Base-by-base conservation (phyloP, 441 rosid genomes). In the Kokia cookei region DNA sequence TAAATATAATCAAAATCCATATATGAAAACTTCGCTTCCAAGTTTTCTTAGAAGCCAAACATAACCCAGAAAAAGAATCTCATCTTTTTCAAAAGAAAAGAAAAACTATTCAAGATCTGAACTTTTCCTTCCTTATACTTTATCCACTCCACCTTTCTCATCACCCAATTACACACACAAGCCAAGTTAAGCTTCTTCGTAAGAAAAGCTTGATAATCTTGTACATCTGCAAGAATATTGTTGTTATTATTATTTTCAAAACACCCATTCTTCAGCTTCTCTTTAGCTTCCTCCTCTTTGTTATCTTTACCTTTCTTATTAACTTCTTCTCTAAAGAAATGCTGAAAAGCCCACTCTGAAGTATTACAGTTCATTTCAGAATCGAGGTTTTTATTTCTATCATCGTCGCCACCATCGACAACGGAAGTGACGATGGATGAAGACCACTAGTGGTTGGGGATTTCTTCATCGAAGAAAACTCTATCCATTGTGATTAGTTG, bases 331-430 rank as follows among this genome's bases (percentile, higher is more conserved):
- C 81, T 87, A 2, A 88, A 77, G 78, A 82, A 88, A 1, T 84
- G 83, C 69, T 86, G 89, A 45, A 88, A 85, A 60, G 92, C 91
- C 91, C 92, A 86, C 53, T 86, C 92, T 0, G 92, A 88, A 45
- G 67, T n/a, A 76, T 90, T 90, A 2, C 92, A 85, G 71, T 78
- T 88, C 91, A 89, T 90, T 22, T 62, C 79, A 29, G 27, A 68
- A 51, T 29, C 72, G 9, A 5, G n/a, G 17, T 68, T 32, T 11
- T 9, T 51, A 50, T 68, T 27, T 2, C 5, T 13, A 4, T 27
- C 6, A 3, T 10, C 45, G 22, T 8, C 58, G 5, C 1, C 45
- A 24, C 24, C 13, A 10, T 62, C 51, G 0, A 71, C 50, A 5
- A 0, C 37, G 37, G 6, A 32, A 32, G 6, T 32, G 37, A 32